Conservation (phyloP, 2,329 filamentous ascomycete genomes). For the Furcasterigmium sp. region DNA sequence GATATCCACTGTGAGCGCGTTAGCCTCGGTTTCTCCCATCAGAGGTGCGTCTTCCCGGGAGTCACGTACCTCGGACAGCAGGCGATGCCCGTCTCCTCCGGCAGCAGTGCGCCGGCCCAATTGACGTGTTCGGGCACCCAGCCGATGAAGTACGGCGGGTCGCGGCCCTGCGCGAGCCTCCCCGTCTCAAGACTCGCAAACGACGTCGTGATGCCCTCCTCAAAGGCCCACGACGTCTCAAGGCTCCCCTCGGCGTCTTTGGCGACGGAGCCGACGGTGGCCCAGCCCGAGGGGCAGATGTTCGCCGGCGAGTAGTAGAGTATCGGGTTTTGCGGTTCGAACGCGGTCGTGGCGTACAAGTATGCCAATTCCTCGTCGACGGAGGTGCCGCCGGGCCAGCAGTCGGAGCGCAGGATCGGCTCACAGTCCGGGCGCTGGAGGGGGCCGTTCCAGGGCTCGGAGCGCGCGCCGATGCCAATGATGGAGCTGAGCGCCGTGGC, state of each 20-base stretch:
- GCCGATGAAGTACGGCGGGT: too few species aligned
- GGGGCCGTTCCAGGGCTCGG: background rate
- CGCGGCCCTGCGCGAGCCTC: background rate
- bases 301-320: conserved; percentile 17
- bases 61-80: conserved; percentile 19
- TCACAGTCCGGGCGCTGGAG: conserved; percentile 6
- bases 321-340: conserved; percentile 1
- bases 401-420: conserved; percentile 7
- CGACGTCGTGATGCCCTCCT: background rate
- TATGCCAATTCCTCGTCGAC: conserved; percentile 5
- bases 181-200: too few species aligned
- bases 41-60: too few species aligned
- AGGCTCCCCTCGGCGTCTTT: conserved; percentile 1
- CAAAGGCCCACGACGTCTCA: conserved; percentile 4
- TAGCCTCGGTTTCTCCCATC: too few species aligned
- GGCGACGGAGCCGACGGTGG: conserved; percentile 14
- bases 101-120: conserved; percentile 5
- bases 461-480: background rate
- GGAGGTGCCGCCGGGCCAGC: conserved; percentile 14
- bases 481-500: conserved; percentile 8
- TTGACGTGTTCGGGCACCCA: background rate
- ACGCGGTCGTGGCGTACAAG: background rate
- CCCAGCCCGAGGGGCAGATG: conserved; percentile 17
- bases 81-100: conserved; percentile 15
- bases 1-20: too few species aligned